Evolutionary conservation across 1,139 yeast species (phyloP).

Genomic region (Debaryomyces udenii): DNA sequence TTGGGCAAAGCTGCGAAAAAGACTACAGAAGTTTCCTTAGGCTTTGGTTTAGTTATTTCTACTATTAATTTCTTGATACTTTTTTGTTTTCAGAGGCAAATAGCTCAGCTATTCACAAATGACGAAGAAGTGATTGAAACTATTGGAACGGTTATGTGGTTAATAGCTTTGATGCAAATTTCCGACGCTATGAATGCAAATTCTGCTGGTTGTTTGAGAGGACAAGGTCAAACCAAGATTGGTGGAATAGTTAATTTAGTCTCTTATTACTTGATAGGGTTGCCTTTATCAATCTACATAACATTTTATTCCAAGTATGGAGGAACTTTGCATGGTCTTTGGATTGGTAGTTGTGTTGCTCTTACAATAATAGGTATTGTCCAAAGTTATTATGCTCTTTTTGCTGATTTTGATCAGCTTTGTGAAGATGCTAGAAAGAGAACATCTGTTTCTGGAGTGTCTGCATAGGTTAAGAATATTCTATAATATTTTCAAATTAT

Average conservation of each 20-base stretch:
- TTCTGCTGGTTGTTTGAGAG: slow-evolving; percentile 62
- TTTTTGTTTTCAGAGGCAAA: slow-evolving; percentile 38
- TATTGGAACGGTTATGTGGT: slow-evolving; percentile 50
- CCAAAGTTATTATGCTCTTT: slow-evolving; percentile 48
- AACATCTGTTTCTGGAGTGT: slow-evolving; percentile 20
- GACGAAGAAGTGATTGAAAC: slow-evolving; percentile 45
- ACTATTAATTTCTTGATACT: slow-evolving; percentile 43
- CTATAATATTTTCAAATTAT: too few species aligned
- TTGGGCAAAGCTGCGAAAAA: slow-evolving; percentile 47
- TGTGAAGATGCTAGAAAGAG: slow-evolving; percentile 47
- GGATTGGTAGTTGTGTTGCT: slow-evolving; percentile 56
- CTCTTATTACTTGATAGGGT: slow-evolving; percentile 55
- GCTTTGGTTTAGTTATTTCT: slow-evolving; percentile 48
- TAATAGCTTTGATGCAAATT: slow-evolving; percentile 57
- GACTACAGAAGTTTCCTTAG: slow-evolving; percentile 49
- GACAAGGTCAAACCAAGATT: slow-evolving; percentile 61
- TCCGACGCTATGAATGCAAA: slow-evolving; percentile 62
- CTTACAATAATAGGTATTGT: slow-evolving; percentile 54
- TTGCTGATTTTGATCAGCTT: slow-evolving; percentile 42
- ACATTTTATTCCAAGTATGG: slow-evolving; percentile 50
- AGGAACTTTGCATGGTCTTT: slow-evolving; percentile 52
- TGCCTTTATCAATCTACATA: slow-evolving; percentile 51
- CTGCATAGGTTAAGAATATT: too few species aligned
- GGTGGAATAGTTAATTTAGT: slow-evolving; percentile 60
- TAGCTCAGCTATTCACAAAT: slow-evolving; percentile 44